Base-by-base conservation (phyloP, 495 filamentous ascomycete species). In the Xylaria curta region DNA sequence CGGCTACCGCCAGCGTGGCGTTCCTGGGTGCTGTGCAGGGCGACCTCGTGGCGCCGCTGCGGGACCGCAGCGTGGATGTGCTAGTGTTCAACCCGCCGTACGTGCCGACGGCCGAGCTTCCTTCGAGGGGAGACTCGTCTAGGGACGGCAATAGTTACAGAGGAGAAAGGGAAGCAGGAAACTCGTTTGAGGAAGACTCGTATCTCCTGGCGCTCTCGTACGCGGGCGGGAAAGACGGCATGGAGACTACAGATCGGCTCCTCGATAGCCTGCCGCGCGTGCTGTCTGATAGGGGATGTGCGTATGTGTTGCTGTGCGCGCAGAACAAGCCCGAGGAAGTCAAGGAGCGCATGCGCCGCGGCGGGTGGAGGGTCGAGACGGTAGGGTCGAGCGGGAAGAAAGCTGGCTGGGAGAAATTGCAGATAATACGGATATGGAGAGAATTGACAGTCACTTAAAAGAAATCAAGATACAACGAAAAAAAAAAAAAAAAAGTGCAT, bases 81-180 rank as follows among this genome's bases (percentile, higher is more conserved):
- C 83, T 98, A 38, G 86, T 99, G 42, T 98, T 98, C 86, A 99
- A 99, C 78, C 96, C 96, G 44, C 96, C 96, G 0, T 99, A 99
- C 75, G 96, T 98, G 8, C 96, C 96, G 6, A 95, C 94, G 1
- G 82, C 87, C 19, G 87, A 89, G n/a, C 75, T 97, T 36, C 95
- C 82, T 10, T 69, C 81, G 75, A 12, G 62, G 36, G 54, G 28
- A 9, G 77, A 7, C 1, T 21, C 3, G 31, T 19, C 13, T 0
- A 7, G 26, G 4, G n/a, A 15, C 1, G n/a, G 13, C 12, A 7
- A 5, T 2, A 36, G 10, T 5, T 1, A 15, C 4, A 42, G 9
- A 4, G 46, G 47, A 0, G 63, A 17, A 36, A 19, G 33, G 4
- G 28, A 15, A 33, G 26, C 10, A 46, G 19, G 66, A 47, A 13